Conservation (phyloP, 2,329 filamentous ascomycete species). For the Cercospora janseana region DNA sequence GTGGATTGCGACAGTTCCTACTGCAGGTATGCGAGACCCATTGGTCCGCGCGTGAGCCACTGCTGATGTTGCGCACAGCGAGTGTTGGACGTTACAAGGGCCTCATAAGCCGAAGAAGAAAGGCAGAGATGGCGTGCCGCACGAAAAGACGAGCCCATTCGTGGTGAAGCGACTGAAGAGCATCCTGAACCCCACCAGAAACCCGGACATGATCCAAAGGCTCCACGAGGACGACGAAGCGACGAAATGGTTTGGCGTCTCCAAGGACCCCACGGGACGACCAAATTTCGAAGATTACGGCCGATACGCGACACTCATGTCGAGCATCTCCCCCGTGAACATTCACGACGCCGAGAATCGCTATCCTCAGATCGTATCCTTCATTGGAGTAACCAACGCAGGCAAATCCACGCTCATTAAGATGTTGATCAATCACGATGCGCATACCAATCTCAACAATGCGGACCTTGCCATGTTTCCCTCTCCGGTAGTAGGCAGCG, state of each 20-base stretch:
- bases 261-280: slow-evolving; percentile 33
- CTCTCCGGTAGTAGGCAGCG: slow-evolving; percentile 48
- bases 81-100: slow-evolving; percentile 36
- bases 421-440: slow-evolving; percentile 46
- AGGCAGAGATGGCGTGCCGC: slow-evolving; percentile 38
- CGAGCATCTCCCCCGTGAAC: slow-evolving; percentile 32
- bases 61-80: slow-evolving; percentile 21
- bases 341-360: slow-evolving; percentile 28
- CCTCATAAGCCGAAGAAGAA: slow-evolving; percentile 38
- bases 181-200: slow-evolving; percentile 32
- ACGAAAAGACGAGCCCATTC: slow-evolving; percentile 39
- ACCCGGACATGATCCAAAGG: slow-evolving; percentile 35
- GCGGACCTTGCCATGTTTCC: slow-evolving; percentile 37
- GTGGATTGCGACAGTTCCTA: slow-evolving; percentile 38
- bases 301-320: slow-evolving; percentile 47
- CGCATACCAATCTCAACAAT: slow-evolving; percentile 25
- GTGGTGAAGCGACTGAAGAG: slow-evolving; percentile 32
- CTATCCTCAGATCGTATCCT: slow-evolving; percentile 38
- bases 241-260: slow-evolving; percentile 43
- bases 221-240: slow-evolving; percentile 39
- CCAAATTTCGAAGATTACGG: slow-evolving; percentile 45
- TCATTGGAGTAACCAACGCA: slow-evolving; percentile 41
- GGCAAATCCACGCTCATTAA: slow-evolving; percentile 54
- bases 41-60: not conserved
- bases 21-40: slow-evolving; percentile 30